Base-by-base conservation (phyloP, 208 protist species). In the Naegleria lovaniensis region DNA sequence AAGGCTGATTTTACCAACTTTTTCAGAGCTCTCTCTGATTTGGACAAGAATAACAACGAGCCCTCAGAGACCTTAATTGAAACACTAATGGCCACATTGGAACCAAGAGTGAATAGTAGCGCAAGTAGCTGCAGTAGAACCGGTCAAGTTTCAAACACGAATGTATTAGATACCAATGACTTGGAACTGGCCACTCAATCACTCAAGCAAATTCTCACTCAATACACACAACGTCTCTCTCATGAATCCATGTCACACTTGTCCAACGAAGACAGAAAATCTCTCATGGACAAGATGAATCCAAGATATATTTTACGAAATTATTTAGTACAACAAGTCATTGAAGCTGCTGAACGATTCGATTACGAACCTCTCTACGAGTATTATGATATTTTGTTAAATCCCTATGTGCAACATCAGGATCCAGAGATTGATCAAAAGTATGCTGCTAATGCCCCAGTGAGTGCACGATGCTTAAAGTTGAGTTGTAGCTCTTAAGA, bases 281-380 rank as follows among this genome's bases (percentile, higher is more conserved):
- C 6, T 25, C 4, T 15, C 41, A 91, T 93, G 91, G 19, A 91
- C 5, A 16, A 83, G 19, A 38, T n/a, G 15, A 94, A 94, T 89
- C 92, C 92, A 41, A 83, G 25, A 48, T 94, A 79, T 51, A 59
- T 94, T 7, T 58, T 93, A 52, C 88, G 92, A 33, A 91, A 92
- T 41, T 90, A 48, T 25, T 19, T 94, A 22, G 39, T 59, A 0
- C 52, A 94, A 36, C 7, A 86, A 2, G 39, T 83, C 16, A 94
- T 93, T 48, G 5, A 38, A 52, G 5, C 5, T n/a, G 84, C 90
- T 15, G 15, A 38, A n/a, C 36, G 90, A 52, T 90, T 85, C 36
- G 87, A 92, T 59, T 90, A 88, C 36, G 38, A 3, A n/a, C 22
- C 16, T 33, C 41, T 93, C 0, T 41, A 93, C 40, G 19, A 85